Base-by-base conservation (phyloP, 345 rosid species). In the Viola odorata region DNA sequence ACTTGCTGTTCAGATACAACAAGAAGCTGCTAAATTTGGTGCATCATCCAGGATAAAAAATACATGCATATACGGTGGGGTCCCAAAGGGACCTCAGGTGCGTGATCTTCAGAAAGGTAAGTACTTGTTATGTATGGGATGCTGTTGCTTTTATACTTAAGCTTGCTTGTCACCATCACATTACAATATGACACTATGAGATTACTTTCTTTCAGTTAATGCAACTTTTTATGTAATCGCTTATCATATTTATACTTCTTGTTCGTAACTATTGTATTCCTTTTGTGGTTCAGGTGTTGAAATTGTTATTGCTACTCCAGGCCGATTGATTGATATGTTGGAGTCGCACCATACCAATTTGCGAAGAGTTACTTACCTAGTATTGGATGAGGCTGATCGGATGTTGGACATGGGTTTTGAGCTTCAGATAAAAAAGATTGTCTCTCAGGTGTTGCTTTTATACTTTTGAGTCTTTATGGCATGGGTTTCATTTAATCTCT, bases 331-430 rank as follows among this genome's bases (percentile, higher is more conserved):
- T 68, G 99, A 95, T 80, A 95, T 95, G 99, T 56, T 95, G 81
- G 99, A 95, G 72, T 91, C 96, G 0, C 87, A 91, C 76, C 83
- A 88, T 69, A 95, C 99, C 50, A 95, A 95, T 70, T 66, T 95
- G 77, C 82, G 94, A 56, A 84, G 99, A 64, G 97, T 95, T 68
- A 95, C 99, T 47, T 95, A 95, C 69, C 91, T 95, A 59, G 99
- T 95, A 38, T 68, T 95, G 84, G 99, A 95, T 70, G 99, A 95
- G 69, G 99, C 99, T 62, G 99, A 95, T 83, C 79, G 99, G 69
- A 95, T 95, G 99, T 78, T 95, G 48, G 97, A 95, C 71, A 95
- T 95, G 99, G 99, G 99, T 5, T 95, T 95, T 61, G 97, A 95
- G 57, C 99, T 97, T 75, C 99, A 95, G 61, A 91, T 95, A 60